Conservation (phyloP, 495 filamentous ascomycete species). For the Cudoniella acicularis region DNA sequence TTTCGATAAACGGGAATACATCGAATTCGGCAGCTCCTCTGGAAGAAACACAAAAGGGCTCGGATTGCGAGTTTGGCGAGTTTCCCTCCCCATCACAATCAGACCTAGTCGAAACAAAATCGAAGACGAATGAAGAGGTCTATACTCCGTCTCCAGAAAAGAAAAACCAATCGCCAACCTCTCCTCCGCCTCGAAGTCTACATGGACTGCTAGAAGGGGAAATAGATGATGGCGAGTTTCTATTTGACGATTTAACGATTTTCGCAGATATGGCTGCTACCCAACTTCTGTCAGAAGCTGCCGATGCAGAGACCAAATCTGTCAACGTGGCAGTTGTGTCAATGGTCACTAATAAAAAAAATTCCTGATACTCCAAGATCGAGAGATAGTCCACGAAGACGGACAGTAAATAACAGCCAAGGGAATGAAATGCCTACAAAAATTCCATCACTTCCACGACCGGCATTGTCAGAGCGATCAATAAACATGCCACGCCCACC, state of each 20-base stretch:
- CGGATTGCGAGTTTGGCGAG: not conserved
- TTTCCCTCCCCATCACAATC: not conserved
- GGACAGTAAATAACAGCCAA: not conserved
- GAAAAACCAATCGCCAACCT: not conserved
- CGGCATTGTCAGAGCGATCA: conserved; percentile 4
- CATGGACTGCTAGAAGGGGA: conserved; percentile 4
- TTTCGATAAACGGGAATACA: not conserved
- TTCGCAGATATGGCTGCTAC: conserved; percentile 7
- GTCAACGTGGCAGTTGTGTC: not conserved
- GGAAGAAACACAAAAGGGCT: not conserved
- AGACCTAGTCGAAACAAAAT: not conserved
- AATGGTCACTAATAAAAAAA: not conserved
- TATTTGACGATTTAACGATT: not conserved
- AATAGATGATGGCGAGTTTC: conserved; percentile 3
- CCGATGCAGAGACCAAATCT: conserved; percentile 6
- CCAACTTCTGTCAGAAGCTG: conserved; percentile 16
- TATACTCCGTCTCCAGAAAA: not conserved
- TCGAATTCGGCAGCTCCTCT: not conserved
- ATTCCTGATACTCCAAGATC: not conserved
- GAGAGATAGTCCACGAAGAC: not conserved
- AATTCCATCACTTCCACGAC: not conserved
- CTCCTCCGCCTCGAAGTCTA: not conserved
- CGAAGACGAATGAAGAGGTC: not conserved
- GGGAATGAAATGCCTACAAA: not conserved
- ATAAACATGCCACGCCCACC: conserved; percentile 18